Percentiles rank a stretch among this genome's conserved stretches.
Evolutionary conservation across 139 green algal species (phyloP).

Genomic region (Haematococcus lacustris): DNA sequence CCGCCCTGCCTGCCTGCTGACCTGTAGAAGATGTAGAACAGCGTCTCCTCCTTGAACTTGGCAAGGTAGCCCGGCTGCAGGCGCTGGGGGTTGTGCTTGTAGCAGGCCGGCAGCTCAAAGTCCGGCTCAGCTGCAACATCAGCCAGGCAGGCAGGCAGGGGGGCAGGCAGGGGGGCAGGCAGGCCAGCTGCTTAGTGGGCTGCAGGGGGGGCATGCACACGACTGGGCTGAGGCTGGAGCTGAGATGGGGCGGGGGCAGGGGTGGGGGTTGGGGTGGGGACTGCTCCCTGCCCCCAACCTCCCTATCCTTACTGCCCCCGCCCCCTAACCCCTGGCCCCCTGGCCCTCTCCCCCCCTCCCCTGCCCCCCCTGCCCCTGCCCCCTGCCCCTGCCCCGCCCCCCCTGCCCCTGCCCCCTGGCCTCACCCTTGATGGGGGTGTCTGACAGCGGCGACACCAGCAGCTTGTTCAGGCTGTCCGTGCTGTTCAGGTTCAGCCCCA

Average conservation of each 20-base stretch:
- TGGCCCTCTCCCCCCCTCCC: neutral
- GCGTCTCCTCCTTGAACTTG: conserved; percentile 94
- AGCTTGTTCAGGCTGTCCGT: conserved; percentile 18
- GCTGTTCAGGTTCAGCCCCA: conserved; percentile 93
- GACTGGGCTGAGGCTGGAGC: neutral
- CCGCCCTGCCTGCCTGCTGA: too few relatives aligned
- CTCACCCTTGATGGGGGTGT: conserved; percentile 47
- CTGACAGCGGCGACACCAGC: conserved; percentile 80
- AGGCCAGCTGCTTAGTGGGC: neutral
- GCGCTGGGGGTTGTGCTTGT: conserved; percentile 67
- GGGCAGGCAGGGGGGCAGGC: neutral
- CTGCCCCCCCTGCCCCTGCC: neutral
- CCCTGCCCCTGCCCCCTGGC: neutral
- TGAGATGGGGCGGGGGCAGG: neutral
- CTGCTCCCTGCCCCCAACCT: neutral
- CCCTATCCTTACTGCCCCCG: neutral
- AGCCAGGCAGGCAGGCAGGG: neutral
- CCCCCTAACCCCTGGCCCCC: neutral
- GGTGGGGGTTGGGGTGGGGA: neutral
- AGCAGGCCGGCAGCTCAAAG: conserved; percentile 83
- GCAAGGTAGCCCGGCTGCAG: conserved; percentile 76
- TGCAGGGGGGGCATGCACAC: neutral
- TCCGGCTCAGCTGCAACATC: conserved; percentile 62
- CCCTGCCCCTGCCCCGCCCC: neutral
- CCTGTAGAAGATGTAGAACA: conserved; percentile 98